Conservation (phyloP, 306 rosid species). For the Sesbania bispinosa region DNA sequence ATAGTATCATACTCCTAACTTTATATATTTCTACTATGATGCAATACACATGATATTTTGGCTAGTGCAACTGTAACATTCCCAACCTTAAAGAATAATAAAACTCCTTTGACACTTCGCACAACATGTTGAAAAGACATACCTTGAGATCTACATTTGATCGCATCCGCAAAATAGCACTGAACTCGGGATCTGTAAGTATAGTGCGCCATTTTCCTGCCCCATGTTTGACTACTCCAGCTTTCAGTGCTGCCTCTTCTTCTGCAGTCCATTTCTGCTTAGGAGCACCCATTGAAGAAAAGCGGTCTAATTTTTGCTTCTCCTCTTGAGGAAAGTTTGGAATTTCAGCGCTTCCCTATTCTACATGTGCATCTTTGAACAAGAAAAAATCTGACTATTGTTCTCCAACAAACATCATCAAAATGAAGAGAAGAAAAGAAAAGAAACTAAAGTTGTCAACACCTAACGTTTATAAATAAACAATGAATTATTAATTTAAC, state of each 20-base stretch:
- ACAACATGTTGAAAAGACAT: conserved; percentile 11
- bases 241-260: conserved; percentile 96
- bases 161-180: conserved; percentile 65
- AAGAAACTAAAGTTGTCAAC: background rate
- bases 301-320: background rate
- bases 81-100: conserved; percentile 9
- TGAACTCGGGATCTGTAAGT: conserved; percentile 83
- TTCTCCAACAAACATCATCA: conserved; percentile 23
- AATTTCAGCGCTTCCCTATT: conserved; percentile 11
- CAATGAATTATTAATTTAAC: background rate
- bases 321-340: conserved; percentile 22
- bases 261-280: conserved; percentile 97
- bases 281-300: conserved; percentile 89
- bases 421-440: background rate
- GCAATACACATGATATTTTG: conserved; percentile 9
- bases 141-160: conserved; percentile 98
- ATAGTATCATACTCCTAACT: too few species aligned
- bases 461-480: background rate
- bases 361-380: conserved; percentile 4
- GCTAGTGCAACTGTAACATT: conserved; percentile 18
- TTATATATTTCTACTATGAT: background rate
- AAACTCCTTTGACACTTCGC: background rate
- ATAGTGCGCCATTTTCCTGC: conserved; percentile 99
- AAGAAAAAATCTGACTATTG: background rate
- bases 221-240: conserved; percentile 91